phyloP scores from a whole-genome alignment of 345 rosid species.

The Schrenkiella parvula region DNA sequence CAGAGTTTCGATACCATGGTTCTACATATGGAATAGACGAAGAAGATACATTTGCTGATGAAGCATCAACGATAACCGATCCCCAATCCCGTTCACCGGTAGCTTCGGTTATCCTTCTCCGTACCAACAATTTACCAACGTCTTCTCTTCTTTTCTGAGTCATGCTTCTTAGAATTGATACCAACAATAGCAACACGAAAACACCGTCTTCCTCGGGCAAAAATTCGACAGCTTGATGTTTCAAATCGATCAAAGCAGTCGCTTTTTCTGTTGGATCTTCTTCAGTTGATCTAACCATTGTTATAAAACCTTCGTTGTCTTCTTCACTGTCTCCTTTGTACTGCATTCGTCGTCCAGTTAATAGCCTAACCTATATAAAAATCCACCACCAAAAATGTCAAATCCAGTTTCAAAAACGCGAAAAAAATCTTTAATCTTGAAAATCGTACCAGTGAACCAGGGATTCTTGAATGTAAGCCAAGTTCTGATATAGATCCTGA shows the following conservation, averaged over 20 bases:
- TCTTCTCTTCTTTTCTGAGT: conserved; percentile 68
- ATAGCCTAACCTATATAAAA: conserved; percentile 43
- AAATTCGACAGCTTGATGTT: conserved; percentile 54
- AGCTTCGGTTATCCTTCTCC: conserved; percentile 68
- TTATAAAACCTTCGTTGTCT: conserved; percentile 42
- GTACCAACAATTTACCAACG: conserved; percentile 50
- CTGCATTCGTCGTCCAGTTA: conserved; percentile 68
- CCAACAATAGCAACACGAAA: conserved; percentile 56
- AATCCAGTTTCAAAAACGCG: neutral
- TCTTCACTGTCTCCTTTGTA: conserved; percentile 32
- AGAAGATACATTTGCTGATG: conserved; percentile 30
- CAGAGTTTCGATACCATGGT: conserved; percentile 76
- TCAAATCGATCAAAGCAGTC: conserved; percentile 84
- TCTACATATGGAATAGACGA: conserved; percentile 32
- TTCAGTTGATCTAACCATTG: conserved; percentile 54
- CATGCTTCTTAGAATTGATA: conserved; percentile 62
- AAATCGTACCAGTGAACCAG: conserved; percentile 44
- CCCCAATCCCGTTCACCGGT: conserved; percentile 80
- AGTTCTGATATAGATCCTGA: conserved; percentile 37
- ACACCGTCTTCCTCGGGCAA: conserved; percentile 77
- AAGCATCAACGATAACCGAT: conserved; percentile 49
- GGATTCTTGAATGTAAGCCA: conserved; percentile 38
- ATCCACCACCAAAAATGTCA: neutral
- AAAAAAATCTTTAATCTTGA: neutral
- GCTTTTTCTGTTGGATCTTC: conserved; percentile 64